Conservation (phyloP, 805 yeast species). For the Hanseniaspora pseudoguilliermondii region DNA sequence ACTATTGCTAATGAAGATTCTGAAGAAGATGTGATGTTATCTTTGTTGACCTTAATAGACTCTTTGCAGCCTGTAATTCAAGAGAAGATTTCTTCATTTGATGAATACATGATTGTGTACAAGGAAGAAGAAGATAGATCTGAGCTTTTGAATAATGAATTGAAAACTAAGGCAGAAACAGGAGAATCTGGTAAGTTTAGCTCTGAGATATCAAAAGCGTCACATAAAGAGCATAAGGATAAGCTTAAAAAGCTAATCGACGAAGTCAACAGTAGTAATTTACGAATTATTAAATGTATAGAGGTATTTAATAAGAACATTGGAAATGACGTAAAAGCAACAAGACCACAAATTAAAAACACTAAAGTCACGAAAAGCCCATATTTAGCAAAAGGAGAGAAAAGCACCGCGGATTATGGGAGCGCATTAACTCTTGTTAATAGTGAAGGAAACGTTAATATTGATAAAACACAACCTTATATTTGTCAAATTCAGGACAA, state of each 20-base stretch:
- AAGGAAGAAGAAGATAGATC: neutral
- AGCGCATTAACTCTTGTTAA: neutral
- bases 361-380: neutral
- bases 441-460: neutral
- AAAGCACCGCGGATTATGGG: neutral
- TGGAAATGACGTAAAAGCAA: neutral
- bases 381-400: neutral
- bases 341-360: neutral
- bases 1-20: neutral
- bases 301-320: constrained; percentile 7
- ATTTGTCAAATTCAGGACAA: constrained; percentile 25
- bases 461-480: constrained; percentile 17
- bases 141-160: neutral
- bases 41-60: neutral
- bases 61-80: constrained; percentile 1
- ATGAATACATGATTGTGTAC: neutral
- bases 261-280: neutral
- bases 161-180: neutral
- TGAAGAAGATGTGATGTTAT: neutral
- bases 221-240: neutral
- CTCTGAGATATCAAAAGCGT: neutral
- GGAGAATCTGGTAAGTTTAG: neutral
- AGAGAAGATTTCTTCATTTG: neutral
- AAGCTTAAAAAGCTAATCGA: neutral
- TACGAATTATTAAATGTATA: neutral